Base-by-base conservation (phyloP, 305 asterid species). In the Rubia peregrina region DNA sequence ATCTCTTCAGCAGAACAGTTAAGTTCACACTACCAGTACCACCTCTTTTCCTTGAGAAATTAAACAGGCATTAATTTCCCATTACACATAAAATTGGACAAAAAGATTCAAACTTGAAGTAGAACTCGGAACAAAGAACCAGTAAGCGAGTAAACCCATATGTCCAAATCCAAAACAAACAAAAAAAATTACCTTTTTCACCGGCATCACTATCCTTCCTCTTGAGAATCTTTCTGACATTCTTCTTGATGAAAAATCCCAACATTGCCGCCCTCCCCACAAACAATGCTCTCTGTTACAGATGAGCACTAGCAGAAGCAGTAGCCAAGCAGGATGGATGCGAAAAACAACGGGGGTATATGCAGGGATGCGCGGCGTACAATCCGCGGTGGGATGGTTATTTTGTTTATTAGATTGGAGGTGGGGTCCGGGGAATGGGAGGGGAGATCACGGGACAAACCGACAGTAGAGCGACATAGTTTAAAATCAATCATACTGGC, bases 151-250 rank as follows among this genome's bases (percentile, higher is more conserved):
- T n/a, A 9, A 53, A 53, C 59, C 59, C 59, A 53, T 53, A 9
- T 1, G 24, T 53, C 24, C 69, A 43, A 33, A 65, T 59, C 36
- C 51, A 17, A 60, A 53, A 55, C 30, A 17, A 11, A 9, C 36
- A 36, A 36, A 36, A 43, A 19, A 48, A 26, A 0, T 13, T 48
- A 91, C 99, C 99, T 84, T 75, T 88, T 77, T 91, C 98, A 1
- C 97, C 97, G 68, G 93, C 99, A 81, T 94, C 98, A 77, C 99
- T 94, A 67, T 94, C 99, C 85, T 94, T 94, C 71, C 97, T 89
- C 84, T 91, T 94, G 82, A 94, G 99, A 68, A 88, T 70, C 79
- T 91, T 91, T 42, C 92, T 85, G 77, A 89, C 90, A 86, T 90
- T 86, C 83, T 91, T 94, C 67, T 86, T 82, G 75, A 78, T 77